Evolutionary conservation across 169 alveolate genomes (phyloP), one percentile per base, ranked within the genome.

Genomic region (Cyclospora cayetanensis): DNA sequence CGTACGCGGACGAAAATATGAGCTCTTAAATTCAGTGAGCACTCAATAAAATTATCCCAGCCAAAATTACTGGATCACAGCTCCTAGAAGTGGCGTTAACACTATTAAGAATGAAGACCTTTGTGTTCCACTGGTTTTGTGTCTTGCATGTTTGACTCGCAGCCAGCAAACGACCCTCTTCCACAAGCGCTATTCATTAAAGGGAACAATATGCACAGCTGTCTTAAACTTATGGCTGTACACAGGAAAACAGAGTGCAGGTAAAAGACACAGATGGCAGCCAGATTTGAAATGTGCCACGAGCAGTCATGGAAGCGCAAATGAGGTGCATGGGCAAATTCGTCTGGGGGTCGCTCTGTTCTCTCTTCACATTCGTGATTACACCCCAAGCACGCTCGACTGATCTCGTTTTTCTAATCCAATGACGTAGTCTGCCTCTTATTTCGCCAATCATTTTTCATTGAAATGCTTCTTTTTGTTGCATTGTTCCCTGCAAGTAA

Each of bases 181-280:
- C 92, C 92, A 1, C 92, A 87, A 63, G 86, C 92, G 4, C 86
- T 87, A 42, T 53, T 87, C 68, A 46, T 87, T 20, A 50, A 50
- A n/a, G 92, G 92, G 20, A 87, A 60, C 39, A 87, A 87, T 35
- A 37, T 87, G 79, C 85, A 70, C 86, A 68, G 86, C 55, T 87
- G 92, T 46, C 55, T 87, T 53, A 72, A 86, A 3, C 86, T 87
- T 22, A 35, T 70, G 27, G 74, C 92, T 11, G 92, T 87, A 0
- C 92, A 87, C 63, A 27, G 52, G 22, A 22, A 42, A 27, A 87
- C 92, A 1, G 42, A 68, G 52, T 87, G 92, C 92, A 31, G 43
- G 92, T 87, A 29, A 29, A 77, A n/a, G n/a, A n/a, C 7, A 46
- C 60, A 46, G 15, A 11, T 15, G n/a, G 60, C 60, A 46, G 60